Conservation (phyloP, 176 grass and related monocot genomes). For the bread wheat (Triticum aestivum) region DNA sequence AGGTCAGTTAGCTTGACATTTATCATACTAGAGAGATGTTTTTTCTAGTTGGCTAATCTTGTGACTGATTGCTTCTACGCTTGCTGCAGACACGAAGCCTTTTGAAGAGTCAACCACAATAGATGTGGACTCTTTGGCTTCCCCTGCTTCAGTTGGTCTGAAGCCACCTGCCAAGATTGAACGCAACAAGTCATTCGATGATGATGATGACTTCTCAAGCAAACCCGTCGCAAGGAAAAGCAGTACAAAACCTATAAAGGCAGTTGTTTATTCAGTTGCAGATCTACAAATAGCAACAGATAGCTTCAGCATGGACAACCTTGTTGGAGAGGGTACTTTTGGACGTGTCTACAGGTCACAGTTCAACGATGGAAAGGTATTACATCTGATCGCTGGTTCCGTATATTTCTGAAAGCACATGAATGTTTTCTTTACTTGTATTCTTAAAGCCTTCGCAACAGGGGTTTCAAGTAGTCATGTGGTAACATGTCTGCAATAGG, state of each 20-base stretch:
- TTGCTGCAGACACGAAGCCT: slow-evolving; percentile 62
- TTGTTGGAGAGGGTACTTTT: slow-evolving; percentile 93
- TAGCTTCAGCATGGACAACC: slow-evolving; percentile 81
- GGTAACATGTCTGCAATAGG: neutral
- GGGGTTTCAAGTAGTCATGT: neutral
- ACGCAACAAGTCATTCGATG: slow-evolving; percentile 56
- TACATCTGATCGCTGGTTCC: neutral
- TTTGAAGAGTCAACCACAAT: slow-evolving; percentile 44
- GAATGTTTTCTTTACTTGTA: slow-evolving; percentile 1
- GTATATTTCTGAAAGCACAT: slow-evolving; percentile 11
- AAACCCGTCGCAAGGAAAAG: slow-evolving; percentile 55
- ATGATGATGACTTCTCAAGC: slow-evolving; percentile 78
- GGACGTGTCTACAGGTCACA: slow-evolving; percentile 89
- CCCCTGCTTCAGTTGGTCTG: slow-evolving; percentile 50
- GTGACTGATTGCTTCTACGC: slow-evolving; percentile 10
- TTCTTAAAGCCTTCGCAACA: neutral
- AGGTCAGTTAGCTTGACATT: slow-evolving; percentile 43
- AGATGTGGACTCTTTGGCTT: slow-evolving; percentile 50
- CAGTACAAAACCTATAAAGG: slow-evolving; percentile 55
- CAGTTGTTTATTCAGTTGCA: slow-evolving; percentile 88
- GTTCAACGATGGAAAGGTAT: slow-evolving; percentile 91
- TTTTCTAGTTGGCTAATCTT: slow-evolving; percentile 24
- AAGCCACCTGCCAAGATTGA: slow-evolving; percentile 84
- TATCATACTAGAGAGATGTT: slow-evolving; percentile 8
- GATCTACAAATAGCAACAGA: slow-evolving; percentile 95